Evolutionary conservation across 768 basidiomycete species (phyloP).

Genomic region (Galerina sulciceps): DNA sequence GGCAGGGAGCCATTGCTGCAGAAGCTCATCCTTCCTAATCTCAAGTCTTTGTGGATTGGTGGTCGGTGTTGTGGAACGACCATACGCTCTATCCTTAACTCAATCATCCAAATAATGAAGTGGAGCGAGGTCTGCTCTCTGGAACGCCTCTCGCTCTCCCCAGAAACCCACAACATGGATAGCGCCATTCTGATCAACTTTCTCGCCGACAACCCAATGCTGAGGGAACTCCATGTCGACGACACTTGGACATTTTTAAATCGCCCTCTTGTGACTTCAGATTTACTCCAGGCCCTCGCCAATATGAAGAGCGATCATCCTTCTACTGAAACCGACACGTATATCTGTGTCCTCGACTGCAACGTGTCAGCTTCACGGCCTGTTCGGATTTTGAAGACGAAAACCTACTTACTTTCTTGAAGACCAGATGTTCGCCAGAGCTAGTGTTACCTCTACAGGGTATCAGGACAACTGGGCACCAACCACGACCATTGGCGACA

Average conservation of each 20-base stretch:
- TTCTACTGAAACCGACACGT: not conserved
- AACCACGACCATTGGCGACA: not conserved
- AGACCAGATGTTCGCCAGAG: not conserved
- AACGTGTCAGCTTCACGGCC: not conserved
- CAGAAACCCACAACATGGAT: constrained; percentile 13
- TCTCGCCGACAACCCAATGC: constrained; percentile 4
- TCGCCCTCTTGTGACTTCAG: constrained; percentile 5
- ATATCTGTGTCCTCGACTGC: constrained; percentile 11
- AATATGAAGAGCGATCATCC: not conserved
- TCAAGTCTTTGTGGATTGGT: constrained; percentile 11
- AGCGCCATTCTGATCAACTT: constrained; percentile 7
- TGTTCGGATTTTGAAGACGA: constrained; percentile 7
- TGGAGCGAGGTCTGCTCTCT: constrained; percentile 16
- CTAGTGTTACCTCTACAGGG: not conserved
- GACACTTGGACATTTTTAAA: constrained; percentile 11
- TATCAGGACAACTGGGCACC: too few species aligned
- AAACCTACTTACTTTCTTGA: constrained; percentile 1
- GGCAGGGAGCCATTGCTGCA: constrained; percentile 14
- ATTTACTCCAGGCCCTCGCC: constrained; percentile 15
- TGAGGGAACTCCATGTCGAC: constrained; percentile 11
- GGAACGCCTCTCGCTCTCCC: constrained; percentile 8
- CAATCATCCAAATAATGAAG: constrained; percentile 11
- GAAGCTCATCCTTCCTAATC: constrained; percentile 13
- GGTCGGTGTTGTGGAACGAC: constrained; percentile 12
- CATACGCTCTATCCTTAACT: constrained; percentile 6